Base-by-base conservation (phyloP, 208 protist species). In the Crithidia expoeki region DNA sequence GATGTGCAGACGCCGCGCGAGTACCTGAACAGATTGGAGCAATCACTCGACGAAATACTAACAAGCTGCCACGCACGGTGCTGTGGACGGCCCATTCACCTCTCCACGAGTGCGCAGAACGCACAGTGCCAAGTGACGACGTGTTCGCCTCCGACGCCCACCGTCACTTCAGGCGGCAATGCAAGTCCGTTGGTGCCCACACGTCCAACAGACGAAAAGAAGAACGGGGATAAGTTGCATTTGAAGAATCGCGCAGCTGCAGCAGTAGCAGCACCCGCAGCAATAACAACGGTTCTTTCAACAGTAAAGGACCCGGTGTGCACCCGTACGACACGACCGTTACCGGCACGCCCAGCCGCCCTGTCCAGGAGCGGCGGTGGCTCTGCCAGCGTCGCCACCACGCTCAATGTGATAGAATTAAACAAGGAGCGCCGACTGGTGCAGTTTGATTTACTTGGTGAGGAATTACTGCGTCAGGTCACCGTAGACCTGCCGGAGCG, bases 401-500 rank as follows among this genome's bases (percentile, higher is more conserved):
- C 83, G 61, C 72, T 86, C 23, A 73, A 83, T 47, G 57, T 86
- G 34, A n/a, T 80, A 34, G 80, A 86, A 59, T 70, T 88, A 11
- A 88, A 76, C 63, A 47, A 34, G 23, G 77, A 86, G 79, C 82
- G 85, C 28, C 68, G 68, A 11, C 57, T 71, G 2, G 52, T 91
- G 30, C 80, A 83, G 44, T 55, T 83, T 19, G 63, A 81, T 60
- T 56, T 92, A 0, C 71, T 92, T 21, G 62, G 69, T 17, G 63
- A 74, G 27, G 86, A 92, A 60, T 60, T 92, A 9, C 61, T 92
- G 25, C 76, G 86, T 1, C 86, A 92, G 64, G 78, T 87, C 2
- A 73, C 75, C 28, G 64, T 92, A n/a, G 86, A 92, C 51, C 73
- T 85, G 30, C 69, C 86, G 5, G 83, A 92, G 78, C 77, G 83